phyloP scores from a whole-genome alignment of 2,329 filamentous ascomycete genomes.

The Aspergillus sojae region DNA sequence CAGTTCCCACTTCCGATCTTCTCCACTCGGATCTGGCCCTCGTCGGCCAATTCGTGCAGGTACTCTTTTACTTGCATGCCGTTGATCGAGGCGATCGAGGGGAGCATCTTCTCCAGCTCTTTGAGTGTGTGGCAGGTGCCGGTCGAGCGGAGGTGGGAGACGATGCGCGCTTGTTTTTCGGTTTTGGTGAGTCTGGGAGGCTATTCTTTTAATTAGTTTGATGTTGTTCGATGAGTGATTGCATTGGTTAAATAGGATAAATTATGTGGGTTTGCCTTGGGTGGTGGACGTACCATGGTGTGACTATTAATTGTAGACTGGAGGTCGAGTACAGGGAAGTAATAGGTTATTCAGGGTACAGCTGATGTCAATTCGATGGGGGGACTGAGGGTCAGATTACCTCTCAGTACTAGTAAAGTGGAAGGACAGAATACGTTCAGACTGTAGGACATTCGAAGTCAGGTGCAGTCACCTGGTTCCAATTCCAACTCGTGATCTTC shows the following conservation, averaged over 20 bases:
- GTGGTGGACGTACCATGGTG: slow-evolving; percentile 9
- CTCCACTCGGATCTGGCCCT: slow-evolving; percentile 64
- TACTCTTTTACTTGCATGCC: slow-evolving; percentile 70
- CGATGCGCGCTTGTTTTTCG: slow-evolving; percentile 60
- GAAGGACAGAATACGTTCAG: background rate
- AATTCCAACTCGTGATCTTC: background rate
- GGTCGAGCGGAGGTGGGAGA: slow-evolving; percentile 62
- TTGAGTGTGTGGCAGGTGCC: slow-evolving; percentile 66
- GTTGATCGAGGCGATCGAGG: slow-evolving; percentile 64
- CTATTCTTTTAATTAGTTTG: slow-evolving; percentile 19
- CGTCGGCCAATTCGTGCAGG: slow-evolving; percentile 63
- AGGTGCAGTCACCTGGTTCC: background rate
- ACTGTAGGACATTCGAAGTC: background rate
- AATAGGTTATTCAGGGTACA: background rate
- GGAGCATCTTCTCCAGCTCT: slow-evolving; percentile 67
- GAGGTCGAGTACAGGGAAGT: background rate
- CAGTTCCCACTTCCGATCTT: slow-evolving; percentile 73
- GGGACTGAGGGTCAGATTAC: background rate
- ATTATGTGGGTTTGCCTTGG: background rate
- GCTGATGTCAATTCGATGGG: background rate
- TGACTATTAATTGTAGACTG: background rate
- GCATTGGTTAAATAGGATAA: background rate
- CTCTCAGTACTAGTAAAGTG: background rate
- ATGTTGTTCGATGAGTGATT: background rate
- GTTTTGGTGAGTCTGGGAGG: slow-evolving; percentile 60